These are phyloP conservation scores for Alternaria sp. DNA, from an alignment of 2,329 filamentous ascomycete species.

Conservation along the genomic window DNA sequence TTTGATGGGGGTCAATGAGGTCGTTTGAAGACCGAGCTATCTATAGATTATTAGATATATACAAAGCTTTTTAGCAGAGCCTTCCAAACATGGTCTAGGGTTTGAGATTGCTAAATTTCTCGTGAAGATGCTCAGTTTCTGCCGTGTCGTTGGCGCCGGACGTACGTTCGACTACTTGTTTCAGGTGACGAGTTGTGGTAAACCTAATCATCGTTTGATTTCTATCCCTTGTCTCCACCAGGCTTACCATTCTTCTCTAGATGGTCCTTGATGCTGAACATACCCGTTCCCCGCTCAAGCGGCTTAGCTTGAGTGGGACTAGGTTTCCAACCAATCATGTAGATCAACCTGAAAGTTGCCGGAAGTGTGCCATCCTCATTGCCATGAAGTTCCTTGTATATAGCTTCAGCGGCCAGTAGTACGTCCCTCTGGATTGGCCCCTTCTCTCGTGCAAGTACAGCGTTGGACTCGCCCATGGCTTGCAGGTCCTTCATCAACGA, in stretches of 20 bases:
- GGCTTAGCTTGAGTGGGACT: constrained; percentile 79
- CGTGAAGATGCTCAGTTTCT: background rate
- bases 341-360: constrained; percentile 93
- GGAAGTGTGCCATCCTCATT: constrained; percentile 70
- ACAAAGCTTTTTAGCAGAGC: background rate
- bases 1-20: background rate
- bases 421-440: constrained; percentile 80
- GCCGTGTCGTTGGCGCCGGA: background rate
- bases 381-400: constrained; percentile 87
- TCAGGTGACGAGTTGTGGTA: background rate
- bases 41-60: background rate
- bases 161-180: background rate
- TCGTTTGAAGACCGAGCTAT: background rate
- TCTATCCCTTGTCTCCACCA: constrained; percentile 18
- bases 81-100: no score
- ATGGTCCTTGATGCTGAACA: constrained; percentile 88
- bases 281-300: constrained; percentile 79
- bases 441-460: constrained; percentile 82
- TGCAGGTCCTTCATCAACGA: constrained; percentile 92
- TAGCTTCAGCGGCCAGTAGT: constrained; percentile 82
- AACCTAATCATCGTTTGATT: background rate
- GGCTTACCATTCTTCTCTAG: constrained; percentile 57
- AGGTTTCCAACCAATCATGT: constrained; percentile 99
- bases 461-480: constrained; percentile 95
- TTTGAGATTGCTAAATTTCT: background rate